A percentile compares a stretch with the other conserved stretches of the same genome.
Conservation (phyloP, 257 asterid species). For the Misopates orontium region DNA sequence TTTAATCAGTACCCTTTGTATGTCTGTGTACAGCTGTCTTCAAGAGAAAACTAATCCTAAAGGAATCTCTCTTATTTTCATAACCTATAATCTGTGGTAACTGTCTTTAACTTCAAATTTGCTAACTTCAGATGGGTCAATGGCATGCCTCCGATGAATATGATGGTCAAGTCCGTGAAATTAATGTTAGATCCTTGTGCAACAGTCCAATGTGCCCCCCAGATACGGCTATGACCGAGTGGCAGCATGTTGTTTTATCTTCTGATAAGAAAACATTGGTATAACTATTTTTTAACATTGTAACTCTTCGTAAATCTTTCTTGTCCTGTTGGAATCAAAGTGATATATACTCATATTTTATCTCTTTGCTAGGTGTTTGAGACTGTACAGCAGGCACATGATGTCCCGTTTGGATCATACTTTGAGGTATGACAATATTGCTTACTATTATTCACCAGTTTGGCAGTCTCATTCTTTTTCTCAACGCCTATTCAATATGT, state of each 20-base stretch:
- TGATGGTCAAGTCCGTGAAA: slow-evolving; percentile 94
- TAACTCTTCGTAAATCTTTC: slow-evolving; percentile 4
- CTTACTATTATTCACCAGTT: slow-evolving; percentile 15
- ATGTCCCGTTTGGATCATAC: slow-evolving; percentile 96
- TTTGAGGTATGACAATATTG: slow-evolving; percentile 63
- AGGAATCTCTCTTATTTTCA: not conserved
- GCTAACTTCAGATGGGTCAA: slow-evolving; percentile 73
- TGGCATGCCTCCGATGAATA: slow-evolving; percentile 95
- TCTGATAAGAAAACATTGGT: slow-evolving; percentile 73
- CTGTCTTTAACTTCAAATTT: slow-evolving; percentile 15
- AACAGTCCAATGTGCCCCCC: slow-evolving; percentile 99
- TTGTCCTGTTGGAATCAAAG: slow-evolving; percentile 10
- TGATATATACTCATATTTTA: slow-evolving; percentile 18
- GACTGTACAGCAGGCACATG: slow-evolving; percentile 98
- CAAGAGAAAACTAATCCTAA: not conserved
- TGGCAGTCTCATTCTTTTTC: slow-evolving; percentile 13
- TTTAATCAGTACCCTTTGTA: not conserved
- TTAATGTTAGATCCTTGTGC: slow-evolving; percentile 82
- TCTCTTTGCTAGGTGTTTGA: slow-evolving; percentile 71
- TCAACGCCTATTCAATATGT: slow-evolving; percentile 7
- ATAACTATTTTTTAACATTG: slow-evolving; percentile 19
- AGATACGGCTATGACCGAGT: slow-evolving; percentile 98
- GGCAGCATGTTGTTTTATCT: slow-evolving; percentile 78
- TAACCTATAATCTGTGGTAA: slow-evolving; percentile 16
- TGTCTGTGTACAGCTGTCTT: slow-evolving; percentile 8